Evolutionary conservation across 78 protist genomes (phyloP).

Genomic region (slime mould (Dictyostelium discoideum)): DNA sequence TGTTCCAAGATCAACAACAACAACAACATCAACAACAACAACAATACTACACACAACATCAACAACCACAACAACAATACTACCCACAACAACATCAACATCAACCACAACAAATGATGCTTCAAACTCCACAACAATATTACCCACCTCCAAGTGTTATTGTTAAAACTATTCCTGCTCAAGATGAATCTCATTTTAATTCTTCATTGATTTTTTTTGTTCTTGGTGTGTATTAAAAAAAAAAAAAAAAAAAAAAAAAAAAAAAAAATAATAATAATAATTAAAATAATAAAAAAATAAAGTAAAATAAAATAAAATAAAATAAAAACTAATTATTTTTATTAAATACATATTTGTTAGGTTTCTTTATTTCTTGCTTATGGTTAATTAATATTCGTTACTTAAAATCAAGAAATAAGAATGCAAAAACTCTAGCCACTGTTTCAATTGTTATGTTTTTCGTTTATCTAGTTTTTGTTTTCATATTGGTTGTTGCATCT

Average conservation of each 20-base stretch:
- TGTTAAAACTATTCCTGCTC: background rate
- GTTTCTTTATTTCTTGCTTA: background rate
- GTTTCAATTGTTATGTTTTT: background rate
- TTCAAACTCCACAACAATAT: no score
- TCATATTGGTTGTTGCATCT: background rate
- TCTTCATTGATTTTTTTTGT: background rate
- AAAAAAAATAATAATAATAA: background rate
- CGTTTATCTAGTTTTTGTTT: background rate
- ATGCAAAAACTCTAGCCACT: background rate
- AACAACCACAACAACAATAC: background rate
- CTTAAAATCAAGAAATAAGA: background rate
- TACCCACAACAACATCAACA: background rate
- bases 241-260: background rate
- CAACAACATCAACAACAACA: background rate
- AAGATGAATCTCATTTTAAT: background rate
- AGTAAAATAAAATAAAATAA: background rate
- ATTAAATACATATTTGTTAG: background rate
- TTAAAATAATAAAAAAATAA: background rate
- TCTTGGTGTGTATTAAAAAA: background rate
- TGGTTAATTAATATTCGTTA: background rate
- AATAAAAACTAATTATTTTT: no score
- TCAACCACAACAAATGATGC: background rate
- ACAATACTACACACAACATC: no score
- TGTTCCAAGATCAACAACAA: background rate
- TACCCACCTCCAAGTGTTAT: background rate